phyloP scores from a whole-genome alignment of 805 yeast species.

The Starmerella scarabaei region DNA sequence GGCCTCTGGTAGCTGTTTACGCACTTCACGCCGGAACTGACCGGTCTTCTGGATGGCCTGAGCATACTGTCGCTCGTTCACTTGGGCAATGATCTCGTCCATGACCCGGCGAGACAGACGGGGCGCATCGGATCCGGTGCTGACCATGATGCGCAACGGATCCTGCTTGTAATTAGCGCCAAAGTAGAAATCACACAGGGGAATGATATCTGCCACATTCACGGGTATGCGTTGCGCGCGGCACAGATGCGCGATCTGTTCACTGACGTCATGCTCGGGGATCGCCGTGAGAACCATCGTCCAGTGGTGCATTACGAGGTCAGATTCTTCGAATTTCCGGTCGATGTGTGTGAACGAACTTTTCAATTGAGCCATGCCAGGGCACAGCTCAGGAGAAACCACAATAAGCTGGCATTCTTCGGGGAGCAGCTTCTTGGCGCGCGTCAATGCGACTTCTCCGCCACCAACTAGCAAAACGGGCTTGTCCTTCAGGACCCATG shows the following conservation, averaged over 20 bases:
- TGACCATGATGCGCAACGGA: constrained; percentile 63
- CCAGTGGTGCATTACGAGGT: constrained; percentile 33
- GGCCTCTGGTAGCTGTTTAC: constrained; percentile 27
- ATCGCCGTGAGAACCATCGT: constrained; percentile 62
- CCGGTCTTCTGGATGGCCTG: constrained; percentile 52
- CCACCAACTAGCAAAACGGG: constrained; percentile 68
- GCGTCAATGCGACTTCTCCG: constrained; percentile 50
- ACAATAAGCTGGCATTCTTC: constrained; percentile 64
- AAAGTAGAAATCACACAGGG: constrained; percentile 73
- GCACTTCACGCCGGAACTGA: constrained; percentile 37
- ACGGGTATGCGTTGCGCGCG: constrained; percentile 40
- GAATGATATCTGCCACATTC: constrained; percentile 75
- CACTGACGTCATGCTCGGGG: constrained; percentile 51
- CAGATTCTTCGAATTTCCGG: constrained; percentile 14
- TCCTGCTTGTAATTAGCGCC: constrained; percentile 68
- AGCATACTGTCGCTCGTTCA: constrained; percentile 34
- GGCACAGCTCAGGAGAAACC: constrained; percentile 35
- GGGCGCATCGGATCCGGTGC: constrained; percentile 75
- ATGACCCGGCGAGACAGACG: constrained; percentile 54
- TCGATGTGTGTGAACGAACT: constrained; percentile 12
- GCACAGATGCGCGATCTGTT: constrained; percentile 42
- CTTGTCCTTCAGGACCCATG: constrained; percentile 28
- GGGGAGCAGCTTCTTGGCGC: constrained; percentile 51
- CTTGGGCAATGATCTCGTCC: constrained; percentile 36
- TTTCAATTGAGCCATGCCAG: constrained; percentile 36